Evolutionary conservation across 2,329 filamentous ascomycete species (phyloP), one percentile per base, ranked within the genome.

Genomic region (Talaromyces sp.): DNA sequence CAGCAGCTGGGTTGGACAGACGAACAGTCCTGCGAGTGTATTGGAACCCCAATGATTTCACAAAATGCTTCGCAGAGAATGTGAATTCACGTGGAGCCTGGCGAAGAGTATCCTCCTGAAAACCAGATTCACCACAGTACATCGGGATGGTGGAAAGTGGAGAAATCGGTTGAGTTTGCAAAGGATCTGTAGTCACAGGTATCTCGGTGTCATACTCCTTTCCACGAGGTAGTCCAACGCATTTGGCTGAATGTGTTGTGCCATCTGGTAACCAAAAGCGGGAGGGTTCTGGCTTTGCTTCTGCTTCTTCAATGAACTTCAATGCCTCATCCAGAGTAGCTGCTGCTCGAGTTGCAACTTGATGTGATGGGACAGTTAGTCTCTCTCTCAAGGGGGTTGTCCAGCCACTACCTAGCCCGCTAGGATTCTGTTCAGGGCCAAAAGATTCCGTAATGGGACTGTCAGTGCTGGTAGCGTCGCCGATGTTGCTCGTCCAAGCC

Each of bases 111-210:
- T 39, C 33, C 39, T 63, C 50, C 9, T 59, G 49, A 19, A 67
- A 66, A 13, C 66, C 62, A 47, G 57, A 62, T 16, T 62, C 64
- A 24, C 62, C 64, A 59, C 72, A 68, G 61, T 71, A 76, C 10
- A 75, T 68, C 2, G 74, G 73, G 27, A 75, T 66, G 9, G 68
- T 73, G 9, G 61, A 67, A 10, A 75, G 64, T 3, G 72, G 74
- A 2, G 72, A 73, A 57, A 65, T 19, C 4, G 66, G 61, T 33
- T 57, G 59, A 4, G 5, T 13, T 43, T 31, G 59, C 24, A 62
- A 54, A 19, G 43, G 37, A 9, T 37, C 37, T 47, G 57, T 37
- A 27, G 24, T 31, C 10, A 19, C 22, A 22, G 8, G 59, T 31
- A 50, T 16, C 27, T 52, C 49, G 2, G 8, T n/a, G 27, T 52